These are phyloP conservation scores for Sporothrix mexicana DNA, from an alignment of 2,329 filamentous ascomycete genomes.

Conservation along the genomic window DNA sequence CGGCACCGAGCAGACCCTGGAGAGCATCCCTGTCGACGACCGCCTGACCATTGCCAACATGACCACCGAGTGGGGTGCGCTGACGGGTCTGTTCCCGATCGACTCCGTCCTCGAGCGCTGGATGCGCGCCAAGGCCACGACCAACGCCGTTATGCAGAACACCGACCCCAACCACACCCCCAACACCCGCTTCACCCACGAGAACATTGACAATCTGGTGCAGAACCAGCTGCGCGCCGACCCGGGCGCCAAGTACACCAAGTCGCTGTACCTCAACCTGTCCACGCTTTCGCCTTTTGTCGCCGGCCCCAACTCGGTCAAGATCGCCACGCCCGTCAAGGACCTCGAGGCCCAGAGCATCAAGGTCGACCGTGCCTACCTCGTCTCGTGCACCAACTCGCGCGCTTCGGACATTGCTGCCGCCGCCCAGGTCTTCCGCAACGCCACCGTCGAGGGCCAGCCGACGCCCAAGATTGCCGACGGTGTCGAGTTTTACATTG, in stretches of 20 bases:
- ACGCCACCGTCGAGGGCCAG: slow-evolving; percentile 69
- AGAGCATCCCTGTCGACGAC: slow-evolving; percentile 69
- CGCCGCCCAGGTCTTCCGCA: slow-evolving; percentile 83
- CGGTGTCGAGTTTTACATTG: slow-evolving; percentile 85
- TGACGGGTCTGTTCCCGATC: slow-evolving; percentile 76
- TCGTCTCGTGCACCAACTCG: slow-evolving; percentile 90
- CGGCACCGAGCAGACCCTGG: slow-evolving; percentile 77
- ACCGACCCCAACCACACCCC: slow-evolving; percentile 44
- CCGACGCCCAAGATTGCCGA: slow-evolving; percentile 75
- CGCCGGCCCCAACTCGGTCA: slow-evolving; percentile 88
- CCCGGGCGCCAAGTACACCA: slow-evolving; percentile 78
- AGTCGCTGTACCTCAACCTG: slow-evolving; percentile 82
- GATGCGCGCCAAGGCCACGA: slow-evolving; percentile 78
- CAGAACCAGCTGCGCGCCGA: slow-evolving; percentile 72
- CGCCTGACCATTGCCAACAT: slow-evolving; percentile 75
- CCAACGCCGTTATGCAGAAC: slow-evolving; percentile 63
- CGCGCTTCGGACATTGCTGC: slow-evolving; percentile 79
- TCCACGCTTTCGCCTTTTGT: slow-evolving; percentile 84
- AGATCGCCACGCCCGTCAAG: slow-evolving; percentile 77
- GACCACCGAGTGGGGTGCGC: slow-evolving; percentile 78
- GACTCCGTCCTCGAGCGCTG: slow-evolving; percentile 74
- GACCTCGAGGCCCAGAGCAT: slow-evolving; percentile 78
- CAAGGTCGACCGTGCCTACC: slow-evolving; percentile 79
- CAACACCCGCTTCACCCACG: slow-evolving; percentile 70
- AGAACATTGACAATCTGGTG: slow-evolving; percentile 73